Base-by-base conservation (phyloP, 495 filamentous ascomycete species). In the Penicillium samsonianum region DNA sequence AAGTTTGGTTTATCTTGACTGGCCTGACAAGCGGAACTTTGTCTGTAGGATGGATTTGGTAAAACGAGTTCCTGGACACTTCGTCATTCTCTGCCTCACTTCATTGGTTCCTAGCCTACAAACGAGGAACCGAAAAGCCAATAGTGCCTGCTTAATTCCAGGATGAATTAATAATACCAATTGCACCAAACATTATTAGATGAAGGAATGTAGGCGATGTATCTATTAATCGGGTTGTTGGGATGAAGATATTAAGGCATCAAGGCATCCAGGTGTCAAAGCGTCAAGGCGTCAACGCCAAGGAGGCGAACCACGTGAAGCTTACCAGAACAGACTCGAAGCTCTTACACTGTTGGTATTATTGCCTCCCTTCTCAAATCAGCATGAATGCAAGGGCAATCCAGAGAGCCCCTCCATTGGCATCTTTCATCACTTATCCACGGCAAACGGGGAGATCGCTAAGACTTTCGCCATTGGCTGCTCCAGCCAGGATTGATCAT, bases 381-480 rank as follows among this genome's bases (percentile, higher is more conserved):
- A 60, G 49, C 10, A 66, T 66, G 61, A 60, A 53, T 28, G 57
- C 54, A 6, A 30, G 41, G 26, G 53, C 44, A 42, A 23, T 41
- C 2, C 53, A 30, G 23, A 35, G 28, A 28, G 16, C 45, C 3
- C 6, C 53, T 22, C 9, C 45, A 41, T 33, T 42, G 44, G 23
- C 40, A 40, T 52, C 22, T 38, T 2, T 23, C 33, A 46, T 33
- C 14, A 12, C 46, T 40, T 31, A 26, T 45, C 51, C 45, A 51
- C 38, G 23, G 35, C 53, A 20, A 14, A 23, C 38, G 49, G 33
- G 46, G 40, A 52, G 46, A 45, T 49, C 55, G 17, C 52, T 47
- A 50, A 47, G 58, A 20, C 45, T 55, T 31, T 41, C 43, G 43
- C 49, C 25, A 45, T 58, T 58, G 33, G 56, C 59, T 51, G 44